Percentiles rank a stretch among this genome's conserved stretches.
phyloP scores from a whole-genome alignment of 257 asterid genomes.

The Verbena officinalis region DNA sequence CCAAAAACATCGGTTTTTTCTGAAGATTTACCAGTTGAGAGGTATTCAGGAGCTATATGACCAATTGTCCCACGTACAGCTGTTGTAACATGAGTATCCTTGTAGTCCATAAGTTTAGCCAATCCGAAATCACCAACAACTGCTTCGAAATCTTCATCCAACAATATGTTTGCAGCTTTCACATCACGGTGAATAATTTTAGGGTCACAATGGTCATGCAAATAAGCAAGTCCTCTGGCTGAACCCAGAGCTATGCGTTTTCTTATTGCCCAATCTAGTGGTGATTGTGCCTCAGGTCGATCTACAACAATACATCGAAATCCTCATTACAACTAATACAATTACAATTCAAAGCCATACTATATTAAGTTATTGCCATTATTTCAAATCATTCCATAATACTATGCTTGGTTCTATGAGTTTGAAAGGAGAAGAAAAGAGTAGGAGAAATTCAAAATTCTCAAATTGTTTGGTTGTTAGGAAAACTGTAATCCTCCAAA shows the following conservation, averaged over 20 bases:
- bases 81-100: conserved; percentile 91
- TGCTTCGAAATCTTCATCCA: conserved; percentile 94
- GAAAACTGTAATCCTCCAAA: too few relatives aligned
- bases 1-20: conserved; percentile 95
- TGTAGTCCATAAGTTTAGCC: conserved; percentile 96
- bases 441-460: too few relatives aligned
- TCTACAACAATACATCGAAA: conserved; percentile 45
- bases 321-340: conserved; percentile 5
- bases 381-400: too few relatives aligned
- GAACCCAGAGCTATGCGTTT: conserved; percentile 80
- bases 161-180: conserved; percentile 81
- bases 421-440: too few relatives aligned
- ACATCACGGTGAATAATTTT: conserved; percentile 92
- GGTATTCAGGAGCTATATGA: conserved; percentile 86
- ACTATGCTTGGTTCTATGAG: too few relatives aligned
- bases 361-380: too few relatives aligned
- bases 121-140: conserved; percentile 94
- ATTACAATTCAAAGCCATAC: neutral
- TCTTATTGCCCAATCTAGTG: conserved; percentile 84
- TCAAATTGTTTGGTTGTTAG: too few relatives aligned
- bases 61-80: conserved; percentile 93
- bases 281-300: conserved; percentile 60
- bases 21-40: conserved; percentile 79
- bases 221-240: conserved; percentile 90
- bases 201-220: conserved; percentile 93